These are phyloP conservation scores for Bolboschoenoplectus hybrid DNA, from an alignment of 202 grass and related monocot species.

Conservation along the genomic window DNA sequence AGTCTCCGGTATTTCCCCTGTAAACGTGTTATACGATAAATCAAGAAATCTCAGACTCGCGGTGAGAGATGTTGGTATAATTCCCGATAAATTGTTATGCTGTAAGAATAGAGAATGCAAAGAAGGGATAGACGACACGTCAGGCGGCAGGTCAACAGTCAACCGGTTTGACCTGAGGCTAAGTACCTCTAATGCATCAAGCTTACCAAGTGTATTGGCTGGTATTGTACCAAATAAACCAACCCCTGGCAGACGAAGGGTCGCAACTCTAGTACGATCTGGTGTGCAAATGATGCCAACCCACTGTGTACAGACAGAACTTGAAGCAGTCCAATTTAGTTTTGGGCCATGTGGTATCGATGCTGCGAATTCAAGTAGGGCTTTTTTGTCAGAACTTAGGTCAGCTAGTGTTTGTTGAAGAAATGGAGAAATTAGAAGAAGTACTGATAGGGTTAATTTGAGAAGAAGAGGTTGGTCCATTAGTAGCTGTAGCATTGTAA, in stretches of 20 bases:
- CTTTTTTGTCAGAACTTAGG: conserved; percentile 75
- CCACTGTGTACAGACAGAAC: conserved; percentile 81
- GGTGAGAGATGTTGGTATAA: conserved; percentile 84
- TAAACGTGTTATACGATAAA: conserved; percentile 87
- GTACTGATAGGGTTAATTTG: conserved; percentile 16
- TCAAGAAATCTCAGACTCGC: conserved; percentile 78
- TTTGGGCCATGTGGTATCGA: conserved; percentile 78
- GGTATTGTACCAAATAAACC: conserved; percentile 84
- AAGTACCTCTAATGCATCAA: conserved; percentile 86
- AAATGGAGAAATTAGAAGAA: conserved; percentile 37
- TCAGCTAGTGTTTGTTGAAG: conserved; percentile 56
- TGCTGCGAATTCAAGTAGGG: conserved; percentile 83
- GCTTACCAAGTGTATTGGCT: conserved; percentile 74
- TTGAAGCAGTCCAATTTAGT: conserved; percentile 74
- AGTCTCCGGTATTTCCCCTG: conserved; percentile 71
- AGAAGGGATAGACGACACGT: conserved; percentile 86
- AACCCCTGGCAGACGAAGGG: conserved; percentile 70
- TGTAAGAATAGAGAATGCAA: conserved; percentile 89
- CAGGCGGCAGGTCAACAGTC: conserved; percentile 74
- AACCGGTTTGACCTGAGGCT: conserved; percentile 91
- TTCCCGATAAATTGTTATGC: conserved; percentile 87
- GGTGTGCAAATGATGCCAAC: conserved; percentile 80
- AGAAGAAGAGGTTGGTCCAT: conserved; percentile 19
- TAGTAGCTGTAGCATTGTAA: conserved; percentile 22
- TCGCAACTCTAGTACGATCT: conserved; percentile 64